Percentiles rank a stretch among this genome's conserved stretches.
These are phyloP conservation scores for Populus ilicifolia DNA, from an alignment of 345 rosid species.

Conservation along the genomic window DNA sequence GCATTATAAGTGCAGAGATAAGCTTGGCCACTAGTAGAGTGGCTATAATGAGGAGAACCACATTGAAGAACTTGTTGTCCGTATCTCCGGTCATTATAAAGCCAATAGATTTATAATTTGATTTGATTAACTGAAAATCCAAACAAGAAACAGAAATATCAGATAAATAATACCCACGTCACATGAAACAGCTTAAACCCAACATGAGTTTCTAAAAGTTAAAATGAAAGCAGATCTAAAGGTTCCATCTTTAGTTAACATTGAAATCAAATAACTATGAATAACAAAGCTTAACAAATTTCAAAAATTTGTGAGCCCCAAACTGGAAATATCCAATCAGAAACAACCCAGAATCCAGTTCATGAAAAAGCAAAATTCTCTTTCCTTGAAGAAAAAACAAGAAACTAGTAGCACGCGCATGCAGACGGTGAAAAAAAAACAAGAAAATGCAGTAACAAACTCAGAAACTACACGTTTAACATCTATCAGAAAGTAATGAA, in stretches of 20 bases:
- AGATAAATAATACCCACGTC: neutral
- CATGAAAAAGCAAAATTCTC: neutral
- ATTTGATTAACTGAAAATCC: conserved; percentile 9
- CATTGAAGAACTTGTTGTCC: conserved; percentile 55
- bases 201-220: neutral
- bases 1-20: conserved; percentile 50
- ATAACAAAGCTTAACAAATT: neutral
- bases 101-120: neutral
- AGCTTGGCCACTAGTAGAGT: conserved; percentile 74
- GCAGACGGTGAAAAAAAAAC: neutral
- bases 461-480: neutral
- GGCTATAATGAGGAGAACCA: conserved; percentile 54
- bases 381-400: neutral
- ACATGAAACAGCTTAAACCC: neutral
- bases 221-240: neutral
- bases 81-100: conserved; percentile 33
- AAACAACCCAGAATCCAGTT: neutral
- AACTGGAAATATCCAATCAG: neutral
- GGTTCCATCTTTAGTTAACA: neutral
- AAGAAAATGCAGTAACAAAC: neutral
- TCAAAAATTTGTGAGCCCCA: neutral
- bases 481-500: no score
- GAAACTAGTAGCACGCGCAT: neutral
- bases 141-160: neutral
- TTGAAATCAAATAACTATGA: neutral